Evolutionary conservation across 2,329 filamentous ascomycete species (phyloP).

Genomic region (Tolypocladium paradoxum): DNA sequence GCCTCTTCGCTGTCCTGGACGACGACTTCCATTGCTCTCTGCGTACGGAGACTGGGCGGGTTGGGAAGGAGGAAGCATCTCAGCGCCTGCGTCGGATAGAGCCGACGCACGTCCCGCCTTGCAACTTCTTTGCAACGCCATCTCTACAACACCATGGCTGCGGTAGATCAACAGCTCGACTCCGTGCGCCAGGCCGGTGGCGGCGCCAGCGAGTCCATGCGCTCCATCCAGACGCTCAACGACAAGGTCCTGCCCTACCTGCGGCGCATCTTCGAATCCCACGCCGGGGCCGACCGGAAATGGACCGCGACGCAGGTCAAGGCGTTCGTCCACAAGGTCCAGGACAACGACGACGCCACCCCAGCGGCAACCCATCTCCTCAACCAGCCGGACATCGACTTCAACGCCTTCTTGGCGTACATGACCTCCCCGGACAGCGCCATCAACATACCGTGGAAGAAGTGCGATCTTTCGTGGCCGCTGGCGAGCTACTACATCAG

Average conservation of each 20-base stretch:
- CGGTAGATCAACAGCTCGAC: constrained; percentile 5
- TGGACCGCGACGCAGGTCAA: constrained; percentile 36
- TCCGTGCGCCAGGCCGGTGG: constrained; percentile 35
- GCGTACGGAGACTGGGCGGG: not conserved
- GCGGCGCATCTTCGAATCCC: constrained; percentile 32
- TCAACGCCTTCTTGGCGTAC: constrained; percentile 40
- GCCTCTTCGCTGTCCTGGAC: too few relatives aligned
- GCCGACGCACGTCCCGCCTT: not conserved
- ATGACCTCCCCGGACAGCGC: constrained; percentile 41
- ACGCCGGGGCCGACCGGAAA: constrained; percentile 27
- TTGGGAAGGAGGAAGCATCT: not conserved
- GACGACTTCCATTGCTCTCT: not conserved
- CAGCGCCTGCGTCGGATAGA: not conserved
- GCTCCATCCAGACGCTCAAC: constrained; percentile 30
- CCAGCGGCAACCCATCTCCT: constrained; percentile 14
- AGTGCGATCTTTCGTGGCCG: constrained; percentile 57
- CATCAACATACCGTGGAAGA: constrained; percentile 26
- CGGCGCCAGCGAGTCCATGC: constrained; percentile 31
- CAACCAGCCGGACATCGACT: constrained; percentile 27
- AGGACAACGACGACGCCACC: constrained; percentile 27
- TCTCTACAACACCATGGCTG: not conserved
- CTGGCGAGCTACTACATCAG: constrained; percentile 88
- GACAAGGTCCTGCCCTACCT: constrained; percentile 30
- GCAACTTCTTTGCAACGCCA: not conserved
- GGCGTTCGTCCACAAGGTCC: constrained; percentile 35